Base-by-base conservation (phyloP, 208 protist species). In the Phytomonas francai region DNA sequence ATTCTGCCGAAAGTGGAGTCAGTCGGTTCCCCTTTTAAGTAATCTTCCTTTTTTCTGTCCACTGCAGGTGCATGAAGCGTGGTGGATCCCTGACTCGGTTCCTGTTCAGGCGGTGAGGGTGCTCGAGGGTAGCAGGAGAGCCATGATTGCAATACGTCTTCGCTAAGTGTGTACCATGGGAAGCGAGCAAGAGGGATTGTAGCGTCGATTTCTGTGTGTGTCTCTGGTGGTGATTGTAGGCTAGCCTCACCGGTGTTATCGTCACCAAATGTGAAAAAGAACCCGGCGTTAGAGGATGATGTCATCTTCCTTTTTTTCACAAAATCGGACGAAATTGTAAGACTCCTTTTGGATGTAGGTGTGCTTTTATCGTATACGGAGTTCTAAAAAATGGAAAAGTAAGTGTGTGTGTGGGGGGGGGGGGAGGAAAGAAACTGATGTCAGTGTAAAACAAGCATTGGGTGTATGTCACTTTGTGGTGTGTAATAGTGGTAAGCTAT, bases 111-210 rank as follows among this genome's bases (percentile, higher is more conserved):
- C 19, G 31, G 11, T 34, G 28, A 22, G 16, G 58, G 11, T 65
- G 61, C 11, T 25, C 6, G 11, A 14, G 61, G 61, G 61, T 61
- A 61, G n/a, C 57, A 33, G 29, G 57, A 29, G 57, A 61, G 57
- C 57, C 57, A 61, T 29, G 29, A 33, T 33, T 29, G 7, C 57
- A 61, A 14, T 19, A 61, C 57, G 27, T 29, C n/a, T 19, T 12
- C 29, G 4, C 11, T 61, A 19, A 61, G 57, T 19, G 57, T 61
- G 57, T 61, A 33, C 57, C 57, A 61, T 12, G 57, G 29, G 14
- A 61, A 61, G 39, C 39, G 39, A 49, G 39, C 39, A 12, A 49
- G 39, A 19, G 39, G 39, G 39, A 49, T 49, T 49, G 14, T 49
- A 6, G 6, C 39, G 4, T 49, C 39, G 12, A 49, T 19, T 49